These are phyloP conservation scores for Xylaria sp. DNA, from an alignment of 2,329 filamentous ascomycete genomes.

Conservation along the genomic window DNA sequence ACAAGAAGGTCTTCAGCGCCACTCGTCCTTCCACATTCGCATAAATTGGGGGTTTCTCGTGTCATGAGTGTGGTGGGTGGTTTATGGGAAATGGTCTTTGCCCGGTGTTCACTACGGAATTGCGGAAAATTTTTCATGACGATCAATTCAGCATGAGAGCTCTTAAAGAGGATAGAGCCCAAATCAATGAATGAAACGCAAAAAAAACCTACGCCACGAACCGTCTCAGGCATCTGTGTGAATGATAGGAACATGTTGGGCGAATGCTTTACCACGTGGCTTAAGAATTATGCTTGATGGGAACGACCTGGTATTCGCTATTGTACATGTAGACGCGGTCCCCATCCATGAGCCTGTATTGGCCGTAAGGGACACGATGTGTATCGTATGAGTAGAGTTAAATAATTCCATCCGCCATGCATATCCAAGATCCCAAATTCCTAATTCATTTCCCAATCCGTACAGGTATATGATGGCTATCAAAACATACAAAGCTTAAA, in stretches of 20 bases:
- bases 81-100: conserved; percentile 63
- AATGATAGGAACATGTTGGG: conserved; percentile 13
- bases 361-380: neutral
- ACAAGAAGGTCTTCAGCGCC: conserved; percentile 92
- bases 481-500: neutral
- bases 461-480: conserved; percentile 18
- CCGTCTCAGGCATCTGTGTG: conserved; percentile 15
- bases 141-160: conserved; percentile 63
- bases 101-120: conserved; percentile 69
- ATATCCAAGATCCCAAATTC: conserved; percentile 11
- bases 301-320: conserved; percentile 15
- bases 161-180: conserved; percentile 54
- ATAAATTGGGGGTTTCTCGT: conserved; percentile 71
- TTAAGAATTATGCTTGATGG: conserved; percentile 7
- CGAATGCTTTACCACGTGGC: neutral
- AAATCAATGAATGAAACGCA: conserved; percentile 47
- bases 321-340: conserved; percentile 16
- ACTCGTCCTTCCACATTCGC: conserved; percentile 97
- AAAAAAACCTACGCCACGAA: conserved; percentile 36
- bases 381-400: conserved; percentile 29
- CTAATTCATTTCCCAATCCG: neutral
- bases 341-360: neutral
- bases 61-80: conserved; percentile 53
- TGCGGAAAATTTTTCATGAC: conserved; percentile 68
- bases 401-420: conserved; percentile 13